These are phyloP conservation scores for Ambrosia trifida DNA, from an alignment of 129 eudicot species.

Conservation along the genomic window DNA sequence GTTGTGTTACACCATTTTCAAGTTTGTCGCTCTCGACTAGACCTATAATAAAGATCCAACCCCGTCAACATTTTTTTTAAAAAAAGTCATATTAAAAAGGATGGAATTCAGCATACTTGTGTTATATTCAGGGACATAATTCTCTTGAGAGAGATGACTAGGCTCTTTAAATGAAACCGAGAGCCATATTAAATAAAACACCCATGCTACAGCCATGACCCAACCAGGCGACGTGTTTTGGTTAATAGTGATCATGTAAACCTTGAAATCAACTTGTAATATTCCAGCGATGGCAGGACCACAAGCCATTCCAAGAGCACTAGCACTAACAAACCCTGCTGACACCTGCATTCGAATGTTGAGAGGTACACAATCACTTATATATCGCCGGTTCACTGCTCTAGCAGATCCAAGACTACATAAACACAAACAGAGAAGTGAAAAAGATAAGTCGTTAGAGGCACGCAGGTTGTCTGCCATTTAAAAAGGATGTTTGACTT, in stretches of 20 bases:
- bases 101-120: constrained; percentile 43
- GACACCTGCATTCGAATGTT: constrained; percentile 90
- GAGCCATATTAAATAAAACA: constrained; percentile 71
- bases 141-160: constrained; percentile 36
- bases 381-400: constrained; percentile 89
- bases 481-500: not conserved
- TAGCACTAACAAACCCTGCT: constrained; percentile 95
- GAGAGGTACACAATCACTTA: constrained; percentile 91
- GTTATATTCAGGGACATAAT: constrained; percentile 38
- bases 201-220: constrained; percentile 86
- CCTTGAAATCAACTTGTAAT: constrained; percentile 62
- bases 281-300: constrained; percentile 95
- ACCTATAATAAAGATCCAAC: constrained; percentile 38
- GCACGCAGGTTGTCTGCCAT: not conserved
- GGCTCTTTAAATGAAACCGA: constrained; percentile 83
- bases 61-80: not conserved
- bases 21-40: constrained; percentile 51
- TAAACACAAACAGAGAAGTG: not conserved
- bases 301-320: constrained; percentile 99
- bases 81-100: not conserved
- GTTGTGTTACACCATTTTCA: constrained; percentile 77
- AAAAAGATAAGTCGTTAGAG: not conserved
- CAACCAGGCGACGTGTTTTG: constrained; percentile 84
- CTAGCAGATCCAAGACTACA: constrained; percentile 89
- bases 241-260: constrained; percentile 59